These are phyloP conservation scores for Fusarium tupiense DNA, from an alignment of 2,329 filamentous ascomycete genomes.

Conservation along the genomic window DNA sequence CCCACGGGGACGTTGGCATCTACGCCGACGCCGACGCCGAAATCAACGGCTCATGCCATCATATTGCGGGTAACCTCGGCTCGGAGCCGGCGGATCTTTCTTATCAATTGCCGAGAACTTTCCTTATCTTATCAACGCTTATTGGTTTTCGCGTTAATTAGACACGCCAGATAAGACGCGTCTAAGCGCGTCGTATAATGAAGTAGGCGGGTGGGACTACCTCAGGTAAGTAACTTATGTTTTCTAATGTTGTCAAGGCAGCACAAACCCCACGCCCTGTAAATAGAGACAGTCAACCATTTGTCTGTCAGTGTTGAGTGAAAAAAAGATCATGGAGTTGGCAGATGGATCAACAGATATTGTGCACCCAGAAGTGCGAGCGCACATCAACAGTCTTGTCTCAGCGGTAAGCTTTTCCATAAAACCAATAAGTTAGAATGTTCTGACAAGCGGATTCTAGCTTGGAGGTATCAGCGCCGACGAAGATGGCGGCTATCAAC, in stretches of 20 bases:
- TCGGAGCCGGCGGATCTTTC: conserved; percentile 20
- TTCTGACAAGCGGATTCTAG: conserved; percentile 56
- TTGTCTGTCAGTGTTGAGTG: conserved; percentile 13
- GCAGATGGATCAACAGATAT: conserved; percentile 64
- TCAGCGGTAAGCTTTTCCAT: conserved; percentile 75
- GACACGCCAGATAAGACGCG: conserved; percentile 33
- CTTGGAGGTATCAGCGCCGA: conserved; percentile 85
- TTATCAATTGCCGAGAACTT: conserved; percentile 33
- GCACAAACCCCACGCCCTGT: conserved; percentile 32
- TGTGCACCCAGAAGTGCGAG: conserved; percentile 91
- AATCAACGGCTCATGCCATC: conserved; percentile 28
- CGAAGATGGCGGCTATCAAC: conserved; percentile 82
- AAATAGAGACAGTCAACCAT: conserved; percentile 20
- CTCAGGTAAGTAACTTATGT: background rate
- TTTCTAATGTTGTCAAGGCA: conserved; percentile 29
- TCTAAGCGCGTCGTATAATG: conserved; percentile 27
- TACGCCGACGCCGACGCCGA: background rate
- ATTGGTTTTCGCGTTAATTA: conserved; percentile 29
- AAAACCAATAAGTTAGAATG: background rate
- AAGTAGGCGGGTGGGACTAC: conserved; percentile 16
- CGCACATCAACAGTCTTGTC: conserved; percentile 92
- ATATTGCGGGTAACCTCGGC: conserved; percentile 56
- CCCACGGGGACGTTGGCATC: conserved; percentile 23
- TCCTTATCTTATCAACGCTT: conserved; percentile 23
- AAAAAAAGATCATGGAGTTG: conserved; percentile 60